Conservation (phyloP, 2,329 filamentous ascomycete species). For the Exserohilum rostratum region DNA sequence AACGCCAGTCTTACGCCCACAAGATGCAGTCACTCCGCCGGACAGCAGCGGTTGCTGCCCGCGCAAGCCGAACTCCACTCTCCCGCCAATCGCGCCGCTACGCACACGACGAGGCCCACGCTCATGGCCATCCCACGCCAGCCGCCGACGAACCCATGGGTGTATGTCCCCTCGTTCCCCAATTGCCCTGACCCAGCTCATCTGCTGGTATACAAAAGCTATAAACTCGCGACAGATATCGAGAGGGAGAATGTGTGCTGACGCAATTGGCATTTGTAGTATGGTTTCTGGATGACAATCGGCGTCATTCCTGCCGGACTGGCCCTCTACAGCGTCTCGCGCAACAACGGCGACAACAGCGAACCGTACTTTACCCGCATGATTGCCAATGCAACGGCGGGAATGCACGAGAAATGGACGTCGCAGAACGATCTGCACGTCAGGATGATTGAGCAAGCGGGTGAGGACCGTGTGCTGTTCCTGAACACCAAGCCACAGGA, state of each 20-base stretch:
- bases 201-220: background rate
- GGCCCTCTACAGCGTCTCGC: constrained; percentile 55
- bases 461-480: constrained; percentile 67
- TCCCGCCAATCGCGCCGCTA: constrained; percentile 51
- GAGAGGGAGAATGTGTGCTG: constrained; percentile 15
- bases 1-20: constrained; percentile 27
- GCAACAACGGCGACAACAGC: constrained; percentile 47
- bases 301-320: constrained; percentile 53
- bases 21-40: constrained; percentile 55
- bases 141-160: constrained; percentile 58
- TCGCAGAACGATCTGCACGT: constrained; percentile 66
- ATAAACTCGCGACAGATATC: too few species aligned
- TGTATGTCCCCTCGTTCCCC: constrained; percentile 49
- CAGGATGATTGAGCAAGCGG: constrained; percentile 66
- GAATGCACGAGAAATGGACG: constrained; percentile 60
- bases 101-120: constrained; percentile 46
- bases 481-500: constrained; percentile 53
- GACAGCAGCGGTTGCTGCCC: constrained; percentile 51
- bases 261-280: constrained; percentile 39
- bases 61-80: constrained; percentile 43
- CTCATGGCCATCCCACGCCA: constrained; percentile 42
- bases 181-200: constrained; percentile 12
- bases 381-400: constrained; percentile 62
- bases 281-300: constrained; percentile 56
- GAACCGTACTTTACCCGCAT: constrained; percentile 54